These are phyloP conservation scores for Phaeosphaeria sp. DNA, from an alignment of 2,329 filamentous ascomycete species.

Conservation along the genomic window DNA sequence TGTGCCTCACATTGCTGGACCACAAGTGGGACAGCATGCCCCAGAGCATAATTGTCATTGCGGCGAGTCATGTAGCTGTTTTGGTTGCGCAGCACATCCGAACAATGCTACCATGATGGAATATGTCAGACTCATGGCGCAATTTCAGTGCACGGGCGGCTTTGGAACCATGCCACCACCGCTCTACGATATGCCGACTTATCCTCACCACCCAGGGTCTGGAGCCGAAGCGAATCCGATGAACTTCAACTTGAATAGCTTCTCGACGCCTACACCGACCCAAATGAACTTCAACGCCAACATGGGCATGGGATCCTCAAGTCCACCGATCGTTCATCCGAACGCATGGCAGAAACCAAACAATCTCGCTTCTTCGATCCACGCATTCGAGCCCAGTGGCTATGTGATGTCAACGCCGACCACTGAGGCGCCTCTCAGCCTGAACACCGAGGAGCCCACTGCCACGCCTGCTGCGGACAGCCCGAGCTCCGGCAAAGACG, in stretches of 20 bases:
- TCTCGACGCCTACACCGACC: constrained; percentile 22
- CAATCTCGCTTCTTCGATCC: constrained; percentile 17
- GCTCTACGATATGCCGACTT: constrained; percentile 44
- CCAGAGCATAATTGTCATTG: constrained; percentile 64
- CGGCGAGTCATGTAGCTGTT: constrained; percentile 70
- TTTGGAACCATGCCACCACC: constrained; percentile 40
- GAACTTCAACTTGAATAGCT: constrained; percentile 23
- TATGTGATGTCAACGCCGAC: constrained; percentile 15
- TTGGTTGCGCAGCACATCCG: constrained; percentile 72
- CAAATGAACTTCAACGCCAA: constrained; percentile 32
- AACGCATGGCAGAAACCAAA: constrained; percentile 34
- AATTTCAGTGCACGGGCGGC: constrained; percentile 44
- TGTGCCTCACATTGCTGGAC: constrained; percentile 29
- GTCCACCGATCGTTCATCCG: constrained; percentile 20
- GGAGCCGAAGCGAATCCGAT: constrained; percentile 32
- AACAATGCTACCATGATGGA: constrained; percentile 69
- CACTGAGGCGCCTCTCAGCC: constrained; percentile 7
- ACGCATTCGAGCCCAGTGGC: constrained; percentile 21
- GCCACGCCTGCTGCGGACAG: constrained; percentile 32
- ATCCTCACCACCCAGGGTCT: constrained; percentile 41
- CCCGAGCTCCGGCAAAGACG: constrained; percentile 38
- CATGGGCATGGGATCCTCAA: constrained; percentile 22
- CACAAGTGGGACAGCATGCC: constrained; percentile 43
- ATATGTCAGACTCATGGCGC: constrained; percentile 54
- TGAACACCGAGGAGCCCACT: constrained; percentile 21